A percentile compares a stretch with the other conserved stretches of the same genome.
These are phyloP conservation scores for Skeletonema tropicum DNA, from an alignment of 108 stramenopile genomes.

Conservation along the genomic window DNA sequence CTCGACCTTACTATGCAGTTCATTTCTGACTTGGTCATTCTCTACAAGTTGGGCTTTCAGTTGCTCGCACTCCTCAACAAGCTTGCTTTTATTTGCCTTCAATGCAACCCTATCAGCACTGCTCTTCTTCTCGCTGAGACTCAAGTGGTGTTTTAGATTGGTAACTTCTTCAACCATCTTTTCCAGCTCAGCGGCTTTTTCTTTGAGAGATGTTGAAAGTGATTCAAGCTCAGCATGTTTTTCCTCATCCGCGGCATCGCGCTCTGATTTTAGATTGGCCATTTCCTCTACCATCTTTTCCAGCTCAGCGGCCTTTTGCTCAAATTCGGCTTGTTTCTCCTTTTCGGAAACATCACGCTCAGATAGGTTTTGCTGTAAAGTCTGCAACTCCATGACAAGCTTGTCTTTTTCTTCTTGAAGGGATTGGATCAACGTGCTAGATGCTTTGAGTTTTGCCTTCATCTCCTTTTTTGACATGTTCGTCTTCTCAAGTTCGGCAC, in stretches of 20 bases:
- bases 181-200: constrained; percentile 1
- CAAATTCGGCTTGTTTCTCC: neutral
- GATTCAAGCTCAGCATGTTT: constrained; percentile 19
- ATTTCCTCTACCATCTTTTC: constrained; percentile 1
- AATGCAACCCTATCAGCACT: constrained; percentile 6
- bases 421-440: constrained; percentile 2
- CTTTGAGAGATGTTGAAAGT: constrained; percentile 16
- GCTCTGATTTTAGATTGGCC: neutral
- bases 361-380: neutral
- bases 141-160: constrained; percentile 16
- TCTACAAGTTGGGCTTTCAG: constrained; percentile 11
- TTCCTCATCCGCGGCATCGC: constrained; percentile 1
- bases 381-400: neutral
- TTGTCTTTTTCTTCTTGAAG: neutral
- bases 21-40: neutral
- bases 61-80: constrained; percentile 1
- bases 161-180: neutral
- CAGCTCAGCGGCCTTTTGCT: neutral
- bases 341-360: neutral
- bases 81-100: neutral
- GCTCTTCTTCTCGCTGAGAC: constrained; percentile 8
- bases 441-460: neutral
- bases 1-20: neutral
- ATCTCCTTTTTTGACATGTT: constrained; percentile 7
- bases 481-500: constrained; percentile 4